Evolutionary conservation across 2,329 filamentous ascomycete species (phyloP), one percentile per base, ranked within the genome.

Genomic region (Sarocladiaceae sp.): DNA sequence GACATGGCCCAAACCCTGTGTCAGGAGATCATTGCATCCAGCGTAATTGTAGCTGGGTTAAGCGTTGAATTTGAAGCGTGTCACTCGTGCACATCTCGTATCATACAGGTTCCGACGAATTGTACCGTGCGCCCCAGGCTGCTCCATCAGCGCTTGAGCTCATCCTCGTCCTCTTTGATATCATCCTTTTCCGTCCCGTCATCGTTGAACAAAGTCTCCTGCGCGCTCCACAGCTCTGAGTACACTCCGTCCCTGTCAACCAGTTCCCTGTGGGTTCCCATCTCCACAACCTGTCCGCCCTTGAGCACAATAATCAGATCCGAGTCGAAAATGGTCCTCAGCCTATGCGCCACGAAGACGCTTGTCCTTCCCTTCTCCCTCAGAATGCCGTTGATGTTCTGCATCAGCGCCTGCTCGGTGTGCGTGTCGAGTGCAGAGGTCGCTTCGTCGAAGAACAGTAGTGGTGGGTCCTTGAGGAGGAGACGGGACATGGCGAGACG

Each of bases 381-480:
- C 51, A 97, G 74, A 51, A 97, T 94, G 58, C 86, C 86, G 68
- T 96, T 96, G 67, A 97, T 97, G 64, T 97, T 96, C 55, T 86
- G 79, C 74, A 97, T 84, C 48, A 97, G 77, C 1, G 88, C 87
- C 69, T 95, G 89, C 71, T 97, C 93, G 0, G 93, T 97, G 63
- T 96, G 89, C 1, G 93, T 96, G 65, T 97, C 92, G 29, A 97
- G 75, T 1, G 93, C 92, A 46, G 88, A 93, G 1, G 92, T 97
- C 61, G 92, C 93, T 75, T 97, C 92, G 59, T 97, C 92, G 60
- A 97, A 97, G 78, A 97, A 97, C 1, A 97, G 73, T 25, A 97
- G 71, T 2, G 90, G 90, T 3, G 92, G 90, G 58, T 97, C 89
- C 67, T 97, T 97, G 53, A 97, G 77, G 1, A 97, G 79, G 35